phyloP scores from a whole-genome alignment of 2,329 filamentous ascomycete genomes.

The Sphaerulina vaccinii region DNA sequence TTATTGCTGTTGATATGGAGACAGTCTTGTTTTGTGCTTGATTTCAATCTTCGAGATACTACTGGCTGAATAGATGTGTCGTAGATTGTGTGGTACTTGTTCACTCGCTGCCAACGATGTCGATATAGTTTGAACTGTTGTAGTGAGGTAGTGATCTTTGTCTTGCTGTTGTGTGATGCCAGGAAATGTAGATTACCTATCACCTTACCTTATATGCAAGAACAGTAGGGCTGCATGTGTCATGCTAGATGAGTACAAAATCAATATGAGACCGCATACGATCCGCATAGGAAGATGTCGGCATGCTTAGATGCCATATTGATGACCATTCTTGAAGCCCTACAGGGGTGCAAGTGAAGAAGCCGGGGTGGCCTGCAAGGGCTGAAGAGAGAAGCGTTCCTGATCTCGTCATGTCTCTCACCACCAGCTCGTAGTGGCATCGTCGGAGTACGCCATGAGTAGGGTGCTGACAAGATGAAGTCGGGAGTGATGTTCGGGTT shows the following conservation, averaged over 20 bases:
- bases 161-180: background rate
- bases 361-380: slow-evolving; percentile 7
- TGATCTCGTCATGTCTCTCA: slow-evolving; percentile 14
- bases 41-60: background rate
- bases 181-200: background rate
- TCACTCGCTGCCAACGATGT: too few relatives aligned
- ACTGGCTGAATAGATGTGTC: too few relatives aligned
- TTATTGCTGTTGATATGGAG: background rate
- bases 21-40: slow-evolving; percentile 4
- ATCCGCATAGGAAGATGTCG: slow-evolving; percentile 1
- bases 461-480: background rate
- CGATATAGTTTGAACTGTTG: too few relatives aligned
- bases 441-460: slow-evolving; percentile 12
- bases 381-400: background rate
- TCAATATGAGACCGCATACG: background rate
- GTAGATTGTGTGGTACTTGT: too few relatives aligned
- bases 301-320: background rate
- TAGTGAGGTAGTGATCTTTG: background rate
- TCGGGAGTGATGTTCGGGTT: background rate
- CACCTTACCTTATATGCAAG: slow-evolving; percentile 1
- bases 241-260: background rate
- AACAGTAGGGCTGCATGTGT: background rate
- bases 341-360: slow-evolving; percentile 2
- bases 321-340: background rate
- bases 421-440: background rate